Evolutionary conservation across 345 rosid genomes (phyloP).

Genomic region (Barbarea vulgaris): DNA sequence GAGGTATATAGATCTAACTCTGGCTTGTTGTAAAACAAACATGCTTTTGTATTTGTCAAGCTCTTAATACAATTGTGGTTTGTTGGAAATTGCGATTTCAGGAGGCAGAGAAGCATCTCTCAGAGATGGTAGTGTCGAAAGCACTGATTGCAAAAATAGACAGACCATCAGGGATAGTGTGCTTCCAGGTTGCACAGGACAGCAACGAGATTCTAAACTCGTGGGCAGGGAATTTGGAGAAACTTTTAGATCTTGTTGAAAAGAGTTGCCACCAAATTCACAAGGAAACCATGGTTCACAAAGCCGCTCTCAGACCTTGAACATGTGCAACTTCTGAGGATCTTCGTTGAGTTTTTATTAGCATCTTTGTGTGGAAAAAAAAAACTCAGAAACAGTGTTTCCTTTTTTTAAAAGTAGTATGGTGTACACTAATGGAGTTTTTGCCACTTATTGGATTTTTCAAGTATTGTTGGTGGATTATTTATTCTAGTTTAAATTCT

Average conservation of each 20-base stretch:
- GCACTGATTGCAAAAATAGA: slow-evolving; percentile 92
- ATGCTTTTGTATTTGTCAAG: not conserved
- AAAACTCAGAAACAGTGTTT: slow-evolving; percentile 22
- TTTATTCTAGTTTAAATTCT: not conserved
- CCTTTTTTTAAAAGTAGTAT: not conserved
- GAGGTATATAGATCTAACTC: slow-evolving; percentile 57
- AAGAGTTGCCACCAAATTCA: slow-evolving; percentile 99
- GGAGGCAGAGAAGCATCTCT: slow-evolving; percentile 99
- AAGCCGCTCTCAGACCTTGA: slow-evolving; percentile 66
- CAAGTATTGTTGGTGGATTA: slow-evolving; percentile 13
- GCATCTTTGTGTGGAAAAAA: slow-evolving; percentile 17
- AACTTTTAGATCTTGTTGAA: slow-evolving; percentile 93
- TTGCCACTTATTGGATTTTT: slow-evolving; percentile 2
- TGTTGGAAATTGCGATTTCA: slow-evolving; percentile 33
- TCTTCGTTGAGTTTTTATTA: slow-evolving; percentile 34
- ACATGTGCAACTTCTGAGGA: not conserved
- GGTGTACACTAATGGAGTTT: slow-evolving; percentile 36
- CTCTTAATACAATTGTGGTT: not conserved
- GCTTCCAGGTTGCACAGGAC: slow-evolving; percentile 86
- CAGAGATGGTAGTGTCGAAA: slow-evolving; percentile 98
- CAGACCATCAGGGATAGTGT: slow-evolving; percentile 84
- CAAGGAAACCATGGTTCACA: slow-evolving; percentile 99
- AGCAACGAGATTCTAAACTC: slow-evolving; percentile 94
- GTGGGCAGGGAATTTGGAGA: slow-evolving; percentile 94
- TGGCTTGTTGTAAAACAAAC: not conserved